phyloP scores from a whole-genome alignment of 2,329 filamentous ascomycete genomes.

The Aschersonia sp. region DNA sequence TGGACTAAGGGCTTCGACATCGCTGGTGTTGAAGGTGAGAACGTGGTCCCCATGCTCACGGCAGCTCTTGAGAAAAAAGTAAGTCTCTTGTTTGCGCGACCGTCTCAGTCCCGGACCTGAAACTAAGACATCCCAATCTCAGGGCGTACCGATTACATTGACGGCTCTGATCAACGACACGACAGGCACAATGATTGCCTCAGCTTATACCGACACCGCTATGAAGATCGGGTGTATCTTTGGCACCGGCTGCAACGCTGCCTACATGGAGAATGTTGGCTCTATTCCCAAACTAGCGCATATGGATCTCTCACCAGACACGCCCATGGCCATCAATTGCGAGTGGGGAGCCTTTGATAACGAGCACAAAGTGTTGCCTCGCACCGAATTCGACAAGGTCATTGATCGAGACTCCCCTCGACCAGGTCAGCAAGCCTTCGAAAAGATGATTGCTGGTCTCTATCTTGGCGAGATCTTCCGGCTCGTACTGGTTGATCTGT shows the following conservation, averaged over 20 bases:
- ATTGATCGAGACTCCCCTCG: constrained; percentile 87
- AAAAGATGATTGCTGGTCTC: constrained; percentile 94
- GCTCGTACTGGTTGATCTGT: constrained; percentile 68
- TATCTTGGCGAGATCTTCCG: constrained; percentile 94
- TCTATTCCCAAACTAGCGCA: constrained; percentile 88
- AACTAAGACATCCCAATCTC: neutral
- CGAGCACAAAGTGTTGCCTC: constrained; percentile 73
- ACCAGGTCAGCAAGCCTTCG: constrained; percentile 86
- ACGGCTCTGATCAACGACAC: constrained; percentile 95
- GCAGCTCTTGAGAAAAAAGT: constrained; percentile 50
- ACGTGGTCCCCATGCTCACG: constrained; percentile 82
- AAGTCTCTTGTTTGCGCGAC: constrained; percentile 5
- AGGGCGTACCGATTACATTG: constrained; percentile 84
- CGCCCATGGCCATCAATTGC: constrained; percentile 91
- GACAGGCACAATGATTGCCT: constrained; percentile 91
- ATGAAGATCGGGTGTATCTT: constrained; percentile 98
- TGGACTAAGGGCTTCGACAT: constrained; percentile 99
- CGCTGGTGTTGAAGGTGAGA: constrained; percentile 74
- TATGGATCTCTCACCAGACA: constrained; percentile 72
- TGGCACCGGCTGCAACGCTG: constrained; percentile 93
- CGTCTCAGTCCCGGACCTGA: neutral
- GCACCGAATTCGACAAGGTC: constrained; percentile 70
- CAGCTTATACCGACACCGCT: constrained; percentile 82
- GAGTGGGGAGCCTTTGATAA: constrained; percentile 97
- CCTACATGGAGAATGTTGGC: constrained; percentile 90